Conservation (phyloP, 2,329 filamentous ascomycete species). For the Fusarium marasasianum region DNA sequence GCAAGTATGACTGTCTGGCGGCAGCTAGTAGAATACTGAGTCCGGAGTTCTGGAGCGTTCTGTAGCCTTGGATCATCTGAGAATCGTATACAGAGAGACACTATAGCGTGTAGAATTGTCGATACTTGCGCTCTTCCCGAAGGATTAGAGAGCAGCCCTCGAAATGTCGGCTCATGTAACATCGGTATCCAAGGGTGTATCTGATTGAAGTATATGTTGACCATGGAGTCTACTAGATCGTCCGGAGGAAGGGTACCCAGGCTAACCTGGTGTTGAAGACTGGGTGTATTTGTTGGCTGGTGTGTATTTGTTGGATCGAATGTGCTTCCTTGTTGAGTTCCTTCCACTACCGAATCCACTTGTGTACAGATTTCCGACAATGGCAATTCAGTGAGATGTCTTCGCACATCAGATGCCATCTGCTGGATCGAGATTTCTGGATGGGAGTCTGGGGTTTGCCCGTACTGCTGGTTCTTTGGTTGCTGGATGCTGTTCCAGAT, state of each 20-base stretch:
- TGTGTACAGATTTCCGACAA: neutral
- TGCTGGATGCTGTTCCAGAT: slow-evolving; percentile 32
- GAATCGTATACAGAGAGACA: slow-evolving; percentile 42
- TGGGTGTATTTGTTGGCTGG: neutral
- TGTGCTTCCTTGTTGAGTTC: neutral
- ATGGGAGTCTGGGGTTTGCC: neutral
- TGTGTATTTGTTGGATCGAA: neutral
- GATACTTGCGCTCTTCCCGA: slow-evolving; percentile 31
- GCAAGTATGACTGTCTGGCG: slow-evolving; percentile 45
- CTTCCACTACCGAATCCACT: neutral
- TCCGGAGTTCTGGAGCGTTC: slow-evolving; percentile 1
- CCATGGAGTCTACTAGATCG: slow-evolving; percentile 47
- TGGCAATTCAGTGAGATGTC: neutral
- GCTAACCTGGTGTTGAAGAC: neutral
- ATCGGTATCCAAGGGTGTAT: slow-evolving; percentile 53
- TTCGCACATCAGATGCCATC: slow-evolving; percentile 4
- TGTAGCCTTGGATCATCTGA: slow-evolving; percentile 42
- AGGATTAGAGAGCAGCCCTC: slow-evolving; percentile 9
- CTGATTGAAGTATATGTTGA: slow-evolving; percentile 49
- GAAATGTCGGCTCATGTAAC: slow-evolving; percentile 41
- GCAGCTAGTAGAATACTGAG: slow-evolving; percentile 43
- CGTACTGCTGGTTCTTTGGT: neutral
- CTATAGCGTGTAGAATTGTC: slow-evolving; percentile 51
- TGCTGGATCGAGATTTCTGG: neutral
- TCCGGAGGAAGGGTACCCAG: slow-evolving; percentile 36